phyloP scores from a whole-genome alignment of 257 asterid species.

The Penstemon eatonii region DNA sequence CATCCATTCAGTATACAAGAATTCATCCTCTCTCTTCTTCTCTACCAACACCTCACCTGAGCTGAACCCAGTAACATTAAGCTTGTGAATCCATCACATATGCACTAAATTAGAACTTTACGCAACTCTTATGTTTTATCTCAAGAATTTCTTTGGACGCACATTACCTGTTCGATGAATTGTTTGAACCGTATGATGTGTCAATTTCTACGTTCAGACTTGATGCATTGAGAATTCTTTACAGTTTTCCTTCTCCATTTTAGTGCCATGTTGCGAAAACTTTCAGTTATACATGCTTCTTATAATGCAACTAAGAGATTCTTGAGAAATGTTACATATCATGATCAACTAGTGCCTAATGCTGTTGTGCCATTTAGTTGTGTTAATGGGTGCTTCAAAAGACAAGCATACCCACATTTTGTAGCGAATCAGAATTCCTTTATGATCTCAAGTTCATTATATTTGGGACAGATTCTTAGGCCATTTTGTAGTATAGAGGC shows the following conservation, averaged over 20 bases:
- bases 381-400: conserved; percentile 10
- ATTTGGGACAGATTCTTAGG: conserved; percentile 26
- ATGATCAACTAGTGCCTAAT: conserved; percentile 13
- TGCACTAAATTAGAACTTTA: no score
- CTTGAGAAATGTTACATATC: conserved; percentile 20
- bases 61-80: no score
- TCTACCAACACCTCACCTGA: no score
- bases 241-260: background rate
- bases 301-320: conserved; percentile 23
- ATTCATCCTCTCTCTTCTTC: no score
- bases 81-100: no score
- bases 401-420: background rate
- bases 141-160: background rate
- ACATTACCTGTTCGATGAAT: conserved; percentile 52
- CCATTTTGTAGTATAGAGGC: conserved; percentile 43
- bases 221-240: conserved; percentile 7
- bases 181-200: conserved; percentile 34
- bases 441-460: conserved; percentile 3
- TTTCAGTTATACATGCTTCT: conserved; percentile 28
- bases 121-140: no score
- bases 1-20: no score
- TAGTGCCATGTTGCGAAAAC: conserved; percentile 32
- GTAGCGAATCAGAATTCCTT: background rate
- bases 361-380: conserved; percentile 19
- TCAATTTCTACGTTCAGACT: background rate